Conservation (phyloP, 257 asterid genomes). For the Perilla frutescens region DNA sequence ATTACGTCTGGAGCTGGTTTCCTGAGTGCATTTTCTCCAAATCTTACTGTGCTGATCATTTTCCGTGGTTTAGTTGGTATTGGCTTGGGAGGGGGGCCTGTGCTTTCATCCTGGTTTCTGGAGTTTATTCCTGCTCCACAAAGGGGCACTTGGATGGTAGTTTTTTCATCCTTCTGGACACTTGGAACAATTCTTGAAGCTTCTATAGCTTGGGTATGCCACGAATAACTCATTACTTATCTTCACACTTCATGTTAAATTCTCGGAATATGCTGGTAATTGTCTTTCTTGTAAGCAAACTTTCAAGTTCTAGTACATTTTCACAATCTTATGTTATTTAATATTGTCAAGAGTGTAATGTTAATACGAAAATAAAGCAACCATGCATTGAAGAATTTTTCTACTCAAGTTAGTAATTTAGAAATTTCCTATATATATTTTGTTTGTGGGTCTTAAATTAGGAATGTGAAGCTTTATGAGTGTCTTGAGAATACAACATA, state of each 20-base stretch:
- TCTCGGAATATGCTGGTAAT: conserved; percentile 17
- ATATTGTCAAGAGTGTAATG: conserved; percentile 2
- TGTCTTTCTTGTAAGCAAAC: conserved; percentile 18
- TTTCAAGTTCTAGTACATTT: conserved; percentile 8
- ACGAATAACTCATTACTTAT: conserved; percentile 10
- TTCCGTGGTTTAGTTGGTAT: conserved; percentile 69
- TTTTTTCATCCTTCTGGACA: conserved; percentile 77
- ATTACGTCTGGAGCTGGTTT: conserved; percentile 63
- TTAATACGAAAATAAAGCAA: neutral
- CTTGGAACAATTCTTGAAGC: conserved; percentile 77
- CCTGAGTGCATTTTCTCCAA: conserved; percentile 72
- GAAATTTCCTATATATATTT: neutral
- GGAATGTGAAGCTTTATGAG: conserved; percentile 5
- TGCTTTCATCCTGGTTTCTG: conserved; percentile 77
- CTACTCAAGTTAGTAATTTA: conserved; percentile 1
- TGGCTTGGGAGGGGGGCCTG: conserved; percentile 81
- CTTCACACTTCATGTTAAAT: conserved; percentile 20
- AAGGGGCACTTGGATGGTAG: conserved; percentile 82
- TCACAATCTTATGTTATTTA: conserved; percentile 10
- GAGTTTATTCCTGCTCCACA: conserved; percentile 81
- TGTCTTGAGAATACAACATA: neutral
- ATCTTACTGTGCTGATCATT: conserved; percentile 45
- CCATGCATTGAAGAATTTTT: no score
- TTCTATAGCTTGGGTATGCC: conserved; percentile 80
- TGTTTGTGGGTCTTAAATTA: conserved; percentile 15